These are phyloP conservation scores for Penicillium sp. DNA, from an alignment of 2,329 filamentous ascomycete genomes.

Conservation along the genomic window DNA sequence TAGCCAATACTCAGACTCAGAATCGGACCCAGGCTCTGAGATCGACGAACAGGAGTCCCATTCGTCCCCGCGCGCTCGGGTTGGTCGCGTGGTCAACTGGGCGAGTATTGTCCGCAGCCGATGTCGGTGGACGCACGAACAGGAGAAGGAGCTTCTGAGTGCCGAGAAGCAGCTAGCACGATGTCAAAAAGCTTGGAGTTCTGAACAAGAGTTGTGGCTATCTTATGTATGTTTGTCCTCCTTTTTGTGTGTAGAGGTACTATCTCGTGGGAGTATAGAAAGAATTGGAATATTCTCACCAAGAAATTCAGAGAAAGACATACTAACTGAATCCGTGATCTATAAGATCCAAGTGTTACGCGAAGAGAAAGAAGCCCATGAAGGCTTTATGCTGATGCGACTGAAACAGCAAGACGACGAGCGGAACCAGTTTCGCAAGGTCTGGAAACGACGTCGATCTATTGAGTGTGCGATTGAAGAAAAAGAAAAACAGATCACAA, in stretches of 20 bases:
- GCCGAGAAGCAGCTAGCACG: conserved; percentile 30
- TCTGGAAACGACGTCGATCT: conserved; percentile 31
- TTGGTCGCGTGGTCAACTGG: conserved; percentile 32
- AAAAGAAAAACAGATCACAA: neutral
- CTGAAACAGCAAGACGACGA: conserved; percentile 36
- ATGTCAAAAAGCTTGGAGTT: conserved; percentile 40
- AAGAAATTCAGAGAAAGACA: neutral
- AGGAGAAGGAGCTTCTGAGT: conserved; percentile 29
- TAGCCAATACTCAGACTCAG: neutral
- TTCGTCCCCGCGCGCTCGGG: conserved; percentile 12
- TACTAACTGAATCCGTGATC: neutral
- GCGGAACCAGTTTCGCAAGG: conserved; percentile 35
- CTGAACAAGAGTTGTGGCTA: conserved; percentile 38
- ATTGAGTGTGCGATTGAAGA: conserved; percentile 2
- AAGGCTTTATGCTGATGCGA: conserved; percentile 31
- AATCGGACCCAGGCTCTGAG: conserved; percentile 10
- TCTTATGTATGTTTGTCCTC: conserved; percentile 28
- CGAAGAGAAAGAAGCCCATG: conserved; percentile 37
- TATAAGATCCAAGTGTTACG: conserved; percentile 30
- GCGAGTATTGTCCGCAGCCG: conserved; percentile 29
- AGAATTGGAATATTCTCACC: neutral
- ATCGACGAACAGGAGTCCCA: neutral
- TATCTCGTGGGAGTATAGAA: neutral
- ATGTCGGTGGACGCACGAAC: conserved; percentile 30
- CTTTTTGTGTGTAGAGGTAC: neutral